Percentiles rank a stretch among this genome's conserved stretches.
phyloP scores from a whole-genome alignment of 106 monocot genomes.

The Posidonia australis region DNA sequence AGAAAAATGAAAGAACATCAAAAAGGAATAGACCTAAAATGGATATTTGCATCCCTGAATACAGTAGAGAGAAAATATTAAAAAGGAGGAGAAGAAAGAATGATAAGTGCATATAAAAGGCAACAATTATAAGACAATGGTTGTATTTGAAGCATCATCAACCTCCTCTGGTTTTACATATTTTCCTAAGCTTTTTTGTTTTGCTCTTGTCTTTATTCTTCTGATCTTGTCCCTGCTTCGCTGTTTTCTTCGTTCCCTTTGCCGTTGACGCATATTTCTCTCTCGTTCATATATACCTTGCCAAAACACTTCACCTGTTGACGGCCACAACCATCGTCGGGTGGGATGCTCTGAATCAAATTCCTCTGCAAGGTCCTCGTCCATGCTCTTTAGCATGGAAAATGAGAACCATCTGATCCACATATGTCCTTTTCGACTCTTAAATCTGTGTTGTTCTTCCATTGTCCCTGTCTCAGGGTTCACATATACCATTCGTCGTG shows the following conservation, averaged over 20 bases:
- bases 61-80: neutral
- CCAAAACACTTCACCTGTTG: slow-evolving; percentile 89
- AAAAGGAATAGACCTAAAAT: no score
- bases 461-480: slow-evolving; percentile 69
- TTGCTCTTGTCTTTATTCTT: slow-evolving; percentile 62
- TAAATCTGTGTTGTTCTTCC: slow-evolving; percentile 71
- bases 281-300: slow-evolving; percentile 80
- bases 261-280: slow-evolving; percentile 17
- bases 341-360: slow-evolving; percentile 38
- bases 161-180: slow-evolving; percentile 61
- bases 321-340: slow-evolving; percentile 72
- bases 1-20: no score
- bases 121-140: slow-evolving; percentile 5
- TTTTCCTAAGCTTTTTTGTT: slow-evolving; percentile 85
- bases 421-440: slow-evolving; percentile 58
- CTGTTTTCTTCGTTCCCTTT: slow-evolving; percentile 10
- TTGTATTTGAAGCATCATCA: slow-evolving; percentile 29
- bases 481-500: slow-evolving; percentile 71
- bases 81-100: neutral
- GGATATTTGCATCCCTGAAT: no score
- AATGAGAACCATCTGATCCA: slow-evolving; percentile 79
- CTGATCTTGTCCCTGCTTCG: slow-evolving; percentile 74
- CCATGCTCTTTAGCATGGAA: slow-evolving; percentile 77
- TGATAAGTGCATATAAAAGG: neutral
- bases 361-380: slow-evolving; percentile 92